Evolutionary conservation across 371 early-diverging fungal genomes (phyloP), one percentile per base, ranked within the genome.

Genomic region (Rhizopus stolonifer): DNA sequence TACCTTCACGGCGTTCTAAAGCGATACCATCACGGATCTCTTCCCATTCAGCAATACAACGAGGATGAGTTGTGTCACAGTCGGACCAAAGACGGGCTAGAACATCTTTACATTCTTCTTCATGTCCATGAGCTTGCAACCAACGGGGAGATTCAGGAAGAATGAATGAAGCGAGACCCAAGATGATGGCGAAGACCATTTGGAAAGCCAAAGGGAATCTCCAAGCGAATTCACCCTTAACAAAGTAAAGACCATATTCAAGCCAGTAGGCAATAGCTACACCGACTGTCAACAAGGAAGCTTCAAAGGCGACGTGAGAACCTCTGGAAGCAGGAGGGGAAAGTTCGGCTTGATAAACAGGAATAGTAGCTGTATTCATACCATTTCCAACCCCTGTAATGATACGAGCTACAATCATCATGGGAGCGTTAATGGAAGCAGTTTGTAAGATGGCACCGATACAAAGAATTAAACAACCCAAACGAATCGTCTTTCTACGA

Each of bases 261-360:
- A 74, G 65, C 63, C 69, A 78, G 34, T 72, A 78, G 22, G 70
- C 74, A 17, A 60, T 53, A 9, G 65, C 69, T 17, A 65, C 61
- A 46, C 78, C 78, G 32, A 72, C 56, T 18, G 58, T 49, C 23
- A 61, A 46, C 53, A 74, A 65, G 22, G 71, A 33, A 4, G 64
- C 60, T 46, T 69, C 70, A 32, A 78, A 61, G 44, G 64, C 62
- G 25, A 78, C 70, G 26, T 74, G 62, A 31, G 74, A 60, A 43
- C 79, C 75, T 57, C 79, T 64, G 21, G 69, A 68, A 26, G 82
- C 72, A 14, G 89, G 77, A 22, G 95, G 89, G 13, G 96, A 87
- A 5, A 95, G 66, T 47, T 74, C 78, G 22, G 78, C 67, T 53
- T 72, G 78, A 43, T 78, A 65, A 32, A 72, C 53, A 40, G 69